Conservation (phyloP, 2,329 filamentous ascomycete species). For the Fusarium keratoplasticum region DNA sequence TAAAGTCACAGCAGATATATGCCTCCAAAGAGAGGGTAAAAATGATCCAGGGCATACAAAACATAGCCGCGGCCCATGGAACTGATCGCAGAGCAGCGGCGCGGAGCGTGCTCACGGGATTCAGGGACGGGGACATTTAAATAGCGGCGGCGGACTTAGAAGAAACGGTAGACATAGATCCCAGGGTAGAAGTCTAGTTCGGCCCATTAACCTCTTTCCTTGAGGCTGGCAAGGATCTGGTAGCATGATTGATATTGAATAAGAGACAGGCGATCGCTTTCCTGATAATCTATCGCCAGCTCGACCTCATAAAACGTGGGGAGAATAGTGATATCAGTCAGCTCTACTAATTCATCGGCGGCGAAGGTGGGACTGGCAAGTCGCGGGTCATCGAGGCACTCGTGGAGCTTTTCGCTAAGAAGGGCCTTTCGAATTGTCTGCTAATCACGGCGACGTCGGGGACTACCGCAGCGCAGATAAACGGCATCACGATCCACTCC, state of each 20-base stretch:
- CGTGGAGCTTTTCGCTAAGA: neutral
- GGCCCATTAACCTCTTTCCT: neutral
- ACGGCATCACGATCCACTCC: constrained; percentile 24
- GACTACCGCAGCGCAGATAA: constrained; percentile 12
- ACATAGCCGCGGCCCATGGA: no score
- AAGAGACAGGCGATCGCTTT: neutral
- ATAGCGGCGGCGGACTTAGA: neutral
- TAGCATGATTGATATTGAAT: neutral
- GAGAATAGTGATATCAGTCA: neutral
- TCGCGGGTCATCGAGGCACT: neutral
- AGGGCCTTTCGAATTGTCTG: neutral
- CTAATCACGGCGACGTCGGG: constrained; percentile 7
- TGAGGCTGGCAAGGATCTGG: neutral
- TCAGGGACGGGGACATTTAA: neutral
- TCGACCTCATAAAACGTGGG: neutral
- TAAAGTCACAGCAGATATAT: constrained; percentile 23
- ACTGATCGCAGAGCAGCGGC: neutral
- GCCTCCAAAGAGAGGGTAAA: constrained; percentile 3
- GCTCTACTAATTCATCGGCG: neutral
- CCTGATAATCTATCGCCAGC: neutral
- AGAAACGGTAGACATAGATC: neutral
- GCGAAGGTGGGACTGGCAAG: constrained; percentile 4
- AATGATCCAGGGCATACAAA: constrained; percentile 8
- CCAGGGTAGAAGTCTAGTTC: neutral
- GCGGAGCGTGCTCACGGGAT: neutral